Conservation (phyloP, 2,329 filamentous ascomycete species). For the Aschersonia sp. region DNA sequence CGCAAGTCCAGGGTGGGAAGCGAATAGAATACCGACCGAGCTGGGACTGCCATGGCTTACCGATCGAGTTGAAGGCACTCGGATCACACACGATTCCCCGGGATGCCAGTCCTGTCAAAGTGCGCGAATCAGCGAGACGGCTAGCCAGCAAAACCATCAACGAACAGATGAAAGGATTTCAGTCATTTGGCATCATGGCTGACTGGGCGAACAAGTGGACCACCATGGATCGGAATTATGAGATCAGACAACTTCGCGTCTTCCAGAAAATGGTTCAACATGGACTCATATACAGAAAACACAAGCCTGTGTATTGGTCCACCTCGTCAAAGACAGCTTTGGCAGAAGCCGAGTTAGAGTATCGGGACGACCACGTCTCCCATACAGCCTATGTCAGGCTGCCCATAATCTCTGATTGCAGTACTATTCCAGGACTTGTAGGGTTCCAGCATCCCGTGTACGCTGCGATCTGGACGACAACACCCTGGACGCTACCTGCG, state of each 20-base stretch:
- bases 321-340: constrained; percentile 65
- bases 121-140: constrained; percentile 48
- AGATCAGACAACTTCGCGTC: constrained; percentile 58
- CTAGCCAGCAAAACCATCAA: constrained; percentile 55
- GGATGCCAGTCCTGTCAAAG: constrained; percentile 35
- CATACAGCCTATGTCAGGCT: constrained; percentile 69
- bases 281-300: constrained; percentile 61
- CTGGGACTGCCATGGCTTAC: constrained; percentile 96
- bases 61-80: constrained; percentile 91
- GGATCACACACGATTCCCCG: constrained; percentile 31
- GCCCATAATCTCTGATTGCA: constrained; percentile 37
- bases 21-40: constrained; percentile 74
- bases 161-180: constrained; percentile 60
- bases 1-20: constrained; percentile 57
- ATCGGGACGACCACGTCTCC: constrained; percentile 60
- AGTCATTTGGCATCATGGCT: constrained; percentile 61
- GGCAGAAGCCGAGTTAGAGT: constrained; percentile 75
- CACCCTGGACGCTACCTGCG: constrained; percentile 90
- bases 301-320: constrained; percentile 80
- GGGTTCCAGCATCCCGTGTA: constrained; percentile 37
- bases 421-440: constrained; percentile 18
- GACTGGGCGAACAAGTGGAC: constrained; percentile 67
- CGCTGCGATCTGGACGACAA: constrained; percentile 97
- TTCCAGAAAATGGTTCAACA: constrained; percentile 63
- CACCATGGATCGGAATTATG: constrained; percentile 65